Conservation (phyloP, 2,329 filamentous ascomycete genomes). For the Cytospora piceicola region DNA sequence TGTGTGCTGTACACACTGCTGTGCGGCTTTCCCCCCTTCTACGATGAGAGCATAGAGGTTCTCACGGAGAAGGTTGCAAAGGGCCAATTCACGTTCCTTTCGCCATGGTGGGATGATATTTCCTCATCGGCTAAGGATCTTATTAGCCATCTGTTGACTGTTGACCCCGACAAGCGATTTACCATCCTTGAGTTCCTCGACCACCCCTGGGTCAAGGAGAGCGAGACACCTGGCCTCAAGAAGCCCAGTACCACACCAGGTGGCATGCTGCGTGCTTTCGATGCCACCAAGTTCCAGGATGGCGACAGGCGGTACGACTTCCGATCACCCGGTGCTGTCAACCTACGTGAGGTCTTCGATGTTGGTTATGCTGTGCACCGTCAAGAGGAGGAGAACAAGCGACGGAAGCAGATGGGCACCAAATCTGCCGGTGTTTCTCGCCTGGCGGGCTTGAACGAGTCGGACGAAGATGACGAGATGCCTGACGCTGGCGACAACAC, state of each 20-base stretch:
- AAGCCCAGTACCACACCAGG: conserved; percentile 48
- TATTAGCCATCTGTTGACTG: conserved; percentile 88
- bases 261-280: conserved; percentile 58
- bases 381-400: conserved; percentile 94
- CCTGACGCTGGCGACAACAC: conserved; percentile 51
- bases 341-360: conserved; percentile 95
- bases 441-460: conserved; percentile 69
- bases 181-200: conserved; percentile 89
- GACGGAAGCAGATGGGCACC: conserved; percentile 79
- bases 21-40: conserved; percentile 97
- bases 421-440: conserved; percentile 64
- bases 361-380: conserved; percentile 97
- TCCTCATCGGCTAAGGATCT: conserved; percentile 93
- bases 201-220: conserved; percentile 90
- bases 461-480: conserved; percentile 63
- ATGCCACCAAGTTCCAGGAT: conserved; percentile 57
- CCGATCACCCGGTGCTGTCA: conserved; percentile 91
- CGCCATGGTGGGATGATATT: conserved; percentile 99
- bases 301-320: conserved; percentile 81
- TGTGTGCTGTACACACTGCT: conserved; percentile 96
- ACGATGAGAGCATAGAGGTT: conserved; percentile 96
- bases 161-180: conserved; percentile 93
- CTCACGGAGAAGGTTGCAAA: conserved; percentile 97
- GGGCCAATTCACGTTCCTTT: conserved; percentile 96
- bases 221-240: conserved; percentile 60